Evolutionary conservation across 192 early-diverging fungal genomes (phyloP), one percentile per base, ranked within the genome.

Genomic region (Backusella circina): DNA sequence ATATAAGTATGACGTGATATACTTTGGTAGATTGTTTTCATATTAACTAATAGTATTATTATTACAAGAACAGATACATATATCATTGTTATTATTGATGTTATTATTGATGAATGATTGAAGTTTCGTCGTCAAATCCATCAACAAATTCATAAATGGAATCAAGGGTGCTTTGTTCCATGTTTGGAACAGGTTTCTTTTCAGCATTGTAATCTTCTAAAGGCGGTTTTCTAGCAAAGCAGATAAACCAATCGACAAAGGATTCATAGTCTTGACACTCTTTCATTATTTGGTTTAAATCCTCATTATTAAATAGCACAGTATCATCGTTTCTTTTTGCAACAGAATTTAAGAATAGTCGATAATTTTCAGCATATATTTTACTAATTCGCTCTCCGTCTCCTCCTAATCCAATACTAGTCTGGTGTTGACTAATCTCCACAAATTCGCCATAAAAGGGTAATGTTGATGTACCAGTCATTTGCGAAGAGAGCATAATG

Each of bases 61-160:
- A n/a, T n/a, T n/a, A n/a, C n/a, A n/a, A n/a, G n/a, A n/a, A 35
- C 33, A 35, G 5, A 35, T 35, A 35, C 33, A 35, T 35, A 35
- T 35, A 5, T 35, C n/a, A n/a, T n/a, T 41, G 10, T 2, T 38
- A 38, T 10, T 38, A 38, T 38, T 38, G 37, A 9, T 38, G 10
- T 41, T 54, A 23, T 54, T 21, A 23, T 23, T 54, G 10, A 7
- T 54, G 51, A 54, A 23, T 54, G 51, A 54, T 23, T 7, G 54
- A 61, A 12, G 54, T 26, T 4, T 61, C 50, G 64, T 76, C 75
- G 5, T 38, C 38, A 61, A 37, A 76, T n/a, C 57, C 75, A 31
- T 76, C 67, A 50, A 76, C 69, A 61, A 76, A 76, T 18, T 71
- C 51, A 61, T 76, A 54, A 32, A 76, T 76, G 0, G 75, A 70